Conservation (phyloP, 2,329 filamentous ascomycete species). For the Epichloe gansuensis region DNA sequence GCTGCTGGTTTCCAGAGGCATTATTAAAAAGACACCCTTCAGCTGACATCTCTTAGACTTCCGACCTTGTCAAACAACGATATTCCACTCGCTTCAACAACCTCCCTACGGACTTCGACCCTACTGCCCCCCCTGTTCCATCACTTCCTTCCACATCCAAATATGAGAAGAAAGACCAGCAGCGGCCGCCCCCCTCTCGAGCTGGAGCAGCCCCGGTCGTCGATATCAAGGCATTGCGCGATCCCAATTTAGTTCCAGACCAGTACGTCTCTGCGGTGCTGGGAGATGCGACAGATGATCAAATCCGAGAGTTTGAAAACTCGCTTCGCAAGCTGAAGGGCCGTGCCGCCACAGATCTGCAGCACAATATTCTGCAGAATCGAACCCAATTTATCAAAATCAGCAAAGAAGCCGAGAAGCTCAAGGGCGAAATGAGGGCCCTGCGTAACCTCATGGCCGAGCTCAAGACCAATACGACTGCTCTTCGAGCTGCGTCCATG, state of each 20-base stretch:
- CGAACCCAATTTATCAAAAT: slow-evolving; percentile 98
- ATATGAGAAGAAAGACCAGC: slow-evolving; percentile 38
- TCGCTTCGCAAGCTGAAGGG: slow-evolving; percentile 64
- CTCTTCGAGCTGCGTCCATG: slow-evolving; percentile 46
- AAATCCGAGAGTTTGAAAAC: slow-evolving; percentile 71
- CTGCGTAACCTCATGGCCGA: slow-evolving; percentile 86
- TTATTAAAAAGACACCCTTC: neutral
- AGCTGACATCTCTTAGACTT: slow-evolving; percentile 34
- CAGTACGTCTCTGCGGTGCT: slow-evolving; percentile 64
- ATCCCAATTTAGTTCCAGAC: slow-evolving; percentile 67
- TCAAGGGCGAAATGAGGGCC: slow-evolving; percentile 90
- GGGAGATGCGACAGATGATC: slow-evolving; percentile 73
- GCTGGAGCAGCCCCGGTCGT: slow-evolving; percentile 49
- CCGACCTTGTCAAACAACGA: slow-evolving; percentile 81
- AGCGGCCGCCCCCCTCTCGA: slow-evolving; percentile 42
- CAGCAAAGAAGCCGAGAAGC: slow-evolving; percentile 95
- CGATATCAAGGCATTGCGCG: slow-evolving; percentile 64
- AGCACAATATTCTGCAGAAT: slow-evolving; percentile 94
- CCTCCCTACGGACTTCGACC: slow-evolving; percentile 54
- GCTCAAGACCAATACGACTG: slow-evolving; percentile 64
- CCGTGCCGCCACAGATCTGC: slow-evolving; percentile 69
- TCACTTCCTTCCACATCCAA: slow-evolving; percentile 46
- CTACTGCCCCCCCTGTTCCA: slow-evolving; percentile 61
- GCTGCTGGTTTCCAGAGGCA: neutral
- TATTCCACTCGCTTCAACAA: slow-evolving; percentile 91